A percentile compares a stretch with the other conserved stretches of the same genome.
Conservation (phyloP, 2,329 filamentous ascomycete species). For the Dactylellina sp. region DNA sequence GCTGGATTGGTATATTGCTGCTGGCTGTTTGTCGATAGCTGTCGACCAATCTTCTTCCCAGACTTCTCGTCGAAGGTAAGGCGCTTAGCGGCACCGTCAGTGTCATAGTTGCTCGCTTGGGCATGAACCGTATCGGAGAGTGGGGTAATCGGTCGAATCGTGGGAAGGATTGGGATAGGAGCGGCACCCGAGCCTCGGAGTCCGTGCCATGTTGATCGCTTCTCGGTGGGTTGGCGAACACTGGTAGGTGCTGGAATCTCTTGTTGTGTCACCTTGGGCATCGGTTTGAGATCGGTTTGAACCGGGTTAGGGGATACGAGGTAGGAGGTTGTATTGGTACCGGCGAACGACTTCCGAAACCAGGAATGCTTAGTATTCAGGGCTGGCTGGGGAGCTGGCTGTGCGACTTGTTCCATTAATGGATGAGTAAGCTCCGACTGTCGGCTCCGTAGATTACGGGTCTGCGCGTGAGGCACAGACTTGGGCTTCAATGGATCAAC, state of each 20-base stretch:
- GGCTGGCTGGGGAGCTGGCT: conserved; percentile 71
- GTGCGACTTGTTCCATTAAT: conserved; percentile 71
- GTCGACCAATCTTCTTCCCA: conserved; percentile 91
- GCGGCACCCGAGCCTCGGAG: conserved; percentile 71
- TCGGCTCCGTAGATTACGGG: conserved; percentile 82
- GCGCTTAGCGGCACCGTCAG: conserved; percentile 25
- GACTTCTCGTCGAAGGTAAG: conserved; percentile 72
- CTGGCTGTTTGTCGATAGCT: conserved; percentile 90
- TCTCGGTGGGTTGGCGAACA: conserved; percentile 71
- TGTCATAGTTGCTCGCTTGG: conserved; percentile 70
- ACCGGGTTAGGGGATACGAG: conserved; percentile 57
- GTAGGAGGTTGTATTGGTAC: conserved; percentile 62
- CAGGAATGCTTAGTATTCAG: conserved; percentile 81
- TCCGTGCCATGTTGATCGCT: conserved; percentile 84
- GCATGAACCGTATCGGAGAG: conserved; percentile 92
- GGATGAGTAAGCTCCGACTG: conserved; percentile 79
- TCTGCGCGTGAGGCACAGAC: conserved; percentile 74
- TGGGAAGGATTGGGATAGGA: conserved; percentile 95
- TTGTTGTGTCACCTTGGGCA: conserved; percentile 56
- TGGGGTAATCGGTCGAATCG: conserved; percentile 94
- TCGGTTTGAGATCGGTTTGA: conserved; percentile 41
- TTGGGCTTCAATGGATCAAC: conserved; percentile 92
- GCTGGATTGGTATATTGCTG: conserved; percentile 67
- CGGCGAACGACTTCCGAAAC: conserved; percentile 95
- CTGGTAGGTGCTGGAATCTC: conserved; percentile 66